A percentile compares a stretch with the other conserved stretches of the same genome.
Conservation (phyloP, 225 moss, liverwort and hornwort genomes). For the Climacium dendroides region DNA sequence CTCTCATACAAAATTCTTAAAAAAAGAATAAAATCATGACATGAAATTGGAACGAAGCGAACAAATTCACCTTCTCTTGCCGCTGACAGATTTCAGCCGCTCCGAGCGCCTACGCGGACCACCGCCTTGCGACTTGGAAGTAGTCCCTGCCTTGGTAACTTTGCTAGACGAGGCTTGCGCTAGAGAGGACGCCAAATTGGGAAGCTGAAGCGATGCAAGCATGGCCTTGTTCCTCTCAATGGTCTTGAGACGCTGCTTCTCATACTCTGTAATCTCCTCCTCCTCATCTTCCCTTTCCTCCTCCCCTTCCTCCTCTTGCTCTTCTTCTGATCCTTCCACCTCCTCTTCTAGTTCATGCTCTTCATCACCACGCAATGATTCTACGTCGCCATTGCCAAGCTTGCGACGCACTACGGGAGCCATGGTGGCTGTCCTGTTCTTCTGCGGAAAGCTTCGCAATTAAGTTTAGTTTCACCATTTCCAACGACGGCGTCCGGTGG, state of each 20-base stretch:
- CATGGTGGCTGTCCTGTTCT: not conserved
- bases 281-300: not conserved
- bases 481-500: not conserved
- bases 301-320: not conserved
- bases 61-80: slow-evolving; percentile 1
- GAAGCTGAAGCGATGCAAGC: slow-evolving; percentile 39
- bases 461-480: not conserved
- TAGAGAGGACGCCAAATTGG: slow-evolving; percentile 16
- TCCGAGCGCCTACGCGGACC: slow-evolving; percentile 31
- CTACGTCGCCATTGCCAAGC: not conserved
- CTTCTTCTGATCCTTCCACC: not conserved
- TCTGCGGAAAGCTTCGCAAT: not conserved
- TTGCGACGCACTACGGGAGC: not conserved
- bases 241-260: slow-evolving; percentile 40
- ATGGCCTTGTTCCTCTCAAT: slow-evolving; percentile 50
- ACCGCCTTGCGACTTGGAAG: not conserved
- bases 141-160: not conserved
- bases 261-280: slow-evolving; percentile 35
- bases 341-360: not conserved
- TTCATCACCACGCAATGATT: not conserved
- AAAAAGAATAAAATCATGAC: not conserved
- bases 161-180: not conserved
- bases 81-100: slow-evolving; percentile 27
- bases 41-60: not conserved
- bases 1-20: not conserved